phyloP scores from a whole-genome alignment of 2,329 filamentous ascomycete species.

The Fusarium annulatum region DNA sequence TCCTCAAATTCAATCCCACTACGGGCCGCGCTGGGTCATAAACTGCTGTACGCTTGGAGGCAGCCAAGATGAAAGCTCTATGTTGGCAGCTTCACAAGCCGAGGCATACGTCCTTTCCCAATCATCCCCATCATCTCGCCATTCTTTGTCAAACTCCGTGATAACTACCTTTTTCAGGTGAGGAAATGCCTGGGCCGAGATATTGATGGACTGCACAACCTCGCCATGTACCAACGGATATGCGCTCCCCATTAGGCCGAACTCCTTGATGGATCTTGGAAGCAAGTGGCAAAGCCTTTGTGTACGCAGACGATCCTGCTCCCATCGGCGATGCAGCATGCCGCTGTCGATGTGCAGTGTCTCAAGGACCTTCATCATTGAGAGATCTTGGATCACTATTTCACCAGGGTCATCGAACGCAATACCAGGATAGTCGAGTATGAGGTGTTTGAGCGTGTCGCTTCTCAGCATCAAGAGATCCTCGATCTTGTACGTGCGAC shows the following conservation, averaged over 20 bases:
- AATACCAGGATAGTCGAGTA: background rate
- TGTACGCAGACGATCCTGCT: background rate
- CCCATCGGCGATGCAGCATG: background rate
- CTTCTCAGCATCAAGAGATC: background rate
- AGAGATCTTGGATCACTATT: background rate
- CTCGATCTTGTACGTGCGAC: background rate
- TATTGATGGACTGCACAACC: background rate
- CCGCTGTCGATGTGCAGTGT: background rate
- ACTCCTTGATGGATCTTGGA: background rate
- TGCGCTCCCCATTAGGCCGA: background rate
- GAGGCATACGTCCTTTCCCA: background rate
- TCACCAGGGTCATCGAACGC: fast-evolving
- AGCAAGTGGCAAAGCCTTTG: background rate
- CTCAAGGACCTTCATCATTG: background rate
- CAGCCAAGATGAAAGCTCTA: background rate
- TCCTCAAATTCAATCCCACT: no score
- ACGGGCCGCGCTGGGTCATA: no score
- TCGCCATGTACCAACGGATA: background rate
- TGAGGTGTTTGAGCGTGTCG: background rate
- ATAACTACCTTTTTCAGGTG: background rate
- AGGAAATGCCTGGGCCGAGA: background rate
- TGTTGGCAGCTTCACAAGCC: background rate
- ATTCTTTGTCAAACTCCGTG: no score
- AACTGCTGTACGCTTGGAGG: no score
- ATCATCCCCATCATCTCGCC: no score